Base-by-base conservation (phyloP, 164 flowering plant genomes). In the Chloranthus sessilifolius region DNA sequence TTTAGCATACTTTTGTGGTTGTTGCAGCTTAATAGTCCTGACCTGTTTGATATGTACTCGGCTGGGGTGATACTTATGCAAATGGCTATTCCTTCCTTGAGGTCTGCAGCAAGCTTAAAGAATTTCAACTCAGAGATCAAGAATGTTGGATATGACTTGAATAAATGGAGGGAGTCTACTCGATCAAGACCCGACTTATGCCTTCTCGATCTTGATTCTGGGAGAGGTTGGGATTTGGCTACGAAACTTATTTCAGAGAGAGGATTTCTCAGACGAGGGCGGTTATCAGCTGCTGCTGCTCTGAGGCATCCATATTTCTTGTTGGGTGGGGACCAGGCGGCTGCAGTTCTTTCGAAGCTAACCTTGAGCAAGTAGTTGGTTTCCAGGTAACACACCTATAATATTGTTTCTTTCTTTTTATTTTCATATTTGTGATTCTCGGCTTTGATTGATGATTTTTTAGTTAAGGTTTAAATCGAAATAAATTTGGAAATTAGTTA, bases 21-120 rank as follows among this genome's bases (percentile, higher is more conserved):
- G 20, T 47, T 74, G 76, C 91, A 92, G 99, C 76, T 92, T 31
- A 92, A 92, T 65, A 76, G 91, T 65, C 99, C 99, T 30, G 99
- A 92, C 70, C 81, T 92, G 17, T 92, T 92, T 58, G 99, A 92
- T 49, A 86, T 77, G 95, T 92, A 92, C 59, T 92, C 99, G 55
- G 86, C 84, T 39, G 96, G 95, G 24, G 78, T 88, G 25, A 85
- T 78, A n/a, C 83, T 88, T 27, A 7, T 92, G 66, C 99, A 88
- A 77, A 88, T 92, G 95, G 91, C 96, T 19, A 50, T 83, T 57
- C 99, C 99, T 52, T 53, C 64, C 43, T 67, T 92, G 55, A 80
- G 99, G 63, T 76, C 95, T 11, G 16, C 76, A 1, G 70, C 91
- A 34, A 91, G 85, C 27, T 66, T 92, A 55, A 86, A 86, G 75